Conservation (phyloP, 371 early-diverging fungal genomes). For the Coemansia sp. region DNA sequence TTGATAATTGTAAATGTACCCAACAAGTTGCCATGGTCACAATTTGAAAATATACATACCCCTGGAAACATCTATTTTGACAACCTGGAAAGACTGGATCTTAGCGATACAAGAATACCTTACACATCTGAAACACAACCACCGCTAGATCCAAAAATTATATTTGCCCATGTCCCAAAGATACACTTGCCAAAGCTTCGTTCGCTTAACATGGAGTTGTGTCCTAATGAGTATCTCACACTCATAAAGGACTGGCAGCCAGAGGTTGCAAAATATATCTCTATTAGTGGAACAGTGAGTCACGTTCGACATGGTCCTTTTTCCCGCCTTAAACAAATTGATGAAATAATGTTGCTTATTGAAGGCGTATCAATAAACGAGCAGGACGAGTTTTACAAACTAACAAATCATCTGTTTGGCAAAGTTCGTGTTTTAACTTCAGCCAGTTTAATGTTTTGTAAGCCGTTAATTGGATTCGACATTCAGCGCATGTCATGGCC, state of each 20-base stretch:
- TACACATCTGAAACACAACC: conserved; percentile 1
- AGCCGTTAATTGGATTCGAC: background rate
- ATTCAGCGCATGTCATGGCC: background rate
- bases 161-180: conserved; percentile 5
- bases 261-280: background rate
- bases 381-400: background rate
- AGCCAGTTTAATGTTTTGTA: background rate
- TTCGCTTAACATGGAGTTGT: background rate
- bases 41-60: background rate
- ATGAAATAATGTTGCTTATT: background rate
- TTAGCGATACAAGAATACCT: background rate
- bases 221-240: background rate
- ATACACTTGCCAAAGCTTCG: background rate
- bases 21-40: background rate
- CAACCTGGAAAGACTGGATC: background rate
- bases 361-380: background rate
- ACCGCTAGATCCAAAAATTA: background rate
- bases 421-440: background rate
- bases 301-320: background rate
- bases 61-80: background rate
- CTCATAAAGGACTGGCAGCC: background rate
- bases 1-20: background rate
- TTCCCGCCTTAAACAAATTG: background rate
- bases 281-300: background rate
- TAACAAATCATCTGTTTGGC: conserved; percentile 3